Evolutionary conservation across 2,329 filamentous ascomycete species (phyloP).

Genomic region (Penicillium concentricum): DNA sequence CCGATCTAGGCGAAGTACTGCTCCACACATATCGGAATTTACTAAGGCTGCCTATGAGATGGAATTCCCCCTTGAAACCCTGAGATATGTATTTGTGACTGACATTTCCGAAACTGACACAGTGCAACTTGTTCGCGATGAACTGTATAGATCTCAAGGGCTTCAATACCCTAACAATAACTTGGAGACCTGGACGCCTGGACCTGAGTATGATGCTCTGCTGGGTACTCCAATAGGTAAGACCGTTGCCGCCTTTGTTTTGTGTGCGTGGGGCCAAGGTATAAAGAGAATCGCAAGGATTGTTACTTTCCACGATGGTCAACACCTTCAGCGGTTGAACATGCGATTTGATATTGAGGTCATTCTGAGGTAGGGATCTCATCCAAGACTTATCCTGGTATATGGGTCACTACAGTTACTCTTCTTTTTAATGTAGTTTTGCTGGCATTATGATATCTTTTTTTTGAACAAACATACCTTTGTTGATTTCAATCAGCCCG

Average conservation of each 20-base stretch:
- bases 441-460: too few species aligned
- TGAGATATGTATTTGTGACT: neutral
- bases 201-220: neutral
- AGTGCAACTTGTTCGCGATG: neutral
- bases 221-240: constrained; percentile 4
- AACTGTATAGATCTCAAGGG: neutral
- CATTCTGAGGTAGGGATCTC: neutral
- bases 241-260: neutral
- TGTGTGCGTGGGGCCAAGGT: neutral
- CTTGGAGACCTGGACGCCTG: neutral
- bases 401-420: too few species aligned
- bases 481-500: too few species aligned
- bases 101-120: neutral
- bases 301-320: neutral
- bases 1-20: neutral
- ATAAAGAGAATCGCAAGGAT: constrained; percentile 1
- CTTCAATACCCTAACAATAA: neutral
- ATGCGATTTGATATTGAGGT: constrained; percentile 7
- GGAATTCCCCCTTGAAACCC: neutral
- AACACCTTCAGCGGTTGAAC: neutral
- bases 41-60: constrained; percentile 5
- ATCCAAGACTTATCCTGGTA: neutral
- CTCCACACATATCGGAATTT: constrained; percentile 2
- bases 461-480: too few species aligned
- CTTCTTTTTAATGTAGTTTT: too few species aligned